A percentile compares a stretch with the other conserved stretches of the same genome.
phyloP scores from a whole-genome alignment of 2,329 filamentous ascomycete genomes.

The Colletotrichum graminicola region DNA sequence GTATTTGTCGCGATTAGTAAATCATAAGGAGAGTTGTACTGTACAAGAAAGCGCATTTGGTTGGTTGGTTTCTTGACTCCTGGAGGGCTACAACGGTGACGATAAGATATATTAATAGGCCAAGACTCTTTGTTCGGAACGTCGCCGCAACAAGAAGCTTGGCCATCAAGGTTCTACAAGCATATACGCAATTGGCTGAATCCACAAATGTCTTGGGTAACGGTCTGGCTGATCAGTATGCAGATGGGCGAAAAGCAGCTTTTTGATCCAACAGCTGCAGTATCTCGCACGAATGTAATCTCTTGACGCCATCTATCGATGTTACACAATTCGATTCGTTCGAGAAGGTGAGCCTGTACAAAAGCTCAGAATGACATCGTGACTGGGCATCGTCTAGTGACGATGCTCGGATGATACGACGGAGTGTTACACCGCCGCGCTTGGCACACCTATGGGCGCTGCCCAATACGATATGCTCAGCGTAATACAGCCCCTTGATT shows the following conservation, averaged over 20 bases:
- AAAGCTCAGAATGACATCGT: conserved; percentile 25
- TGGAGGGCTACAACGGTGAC: background rate
- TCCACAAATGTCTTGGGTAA: background rate
- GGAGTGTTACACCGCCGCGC: conserved; percentile 33
- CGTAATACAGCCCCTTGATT: conserved; percentile 9
- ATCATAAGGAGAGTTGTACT: no score
- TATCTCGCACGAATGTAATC: conserved; percentile 37
- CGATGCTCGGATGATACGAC: conserved; percentile 7
- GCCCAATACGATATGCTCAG: conserved; percentile 29
- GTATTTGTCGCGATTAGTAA: no score
- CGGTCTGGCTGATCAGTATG: background rate
- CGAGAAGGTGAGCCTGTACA: conserved; percentile 29
- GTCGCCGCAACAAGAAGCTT: background rate
- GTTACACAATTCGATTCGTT: conserved; percentile 11
- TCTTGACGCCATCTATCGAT: conserved; percentile 36
- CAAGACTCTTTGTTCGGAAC: background rate
- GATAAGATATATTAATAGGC: background rate
- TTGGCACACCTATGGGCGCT: conserved; percentile 23
- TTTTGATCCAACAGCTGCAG: background rate
- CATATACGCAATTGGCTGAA: conserved; percentile 3
- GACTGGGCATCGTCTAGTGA: conserved; percentile 29
- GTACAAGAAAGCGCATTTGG: background rate
- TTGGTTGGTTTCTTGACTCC: background rate
- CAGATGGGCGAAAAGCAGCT: background rate
- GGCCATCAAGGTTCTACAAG: background rate